These are phyloP conservation scores for Calonectria fujianensis DNA, from an alignment of 2,329 filamentous ascomycete species.

Conservation along the genomic window DNA sequence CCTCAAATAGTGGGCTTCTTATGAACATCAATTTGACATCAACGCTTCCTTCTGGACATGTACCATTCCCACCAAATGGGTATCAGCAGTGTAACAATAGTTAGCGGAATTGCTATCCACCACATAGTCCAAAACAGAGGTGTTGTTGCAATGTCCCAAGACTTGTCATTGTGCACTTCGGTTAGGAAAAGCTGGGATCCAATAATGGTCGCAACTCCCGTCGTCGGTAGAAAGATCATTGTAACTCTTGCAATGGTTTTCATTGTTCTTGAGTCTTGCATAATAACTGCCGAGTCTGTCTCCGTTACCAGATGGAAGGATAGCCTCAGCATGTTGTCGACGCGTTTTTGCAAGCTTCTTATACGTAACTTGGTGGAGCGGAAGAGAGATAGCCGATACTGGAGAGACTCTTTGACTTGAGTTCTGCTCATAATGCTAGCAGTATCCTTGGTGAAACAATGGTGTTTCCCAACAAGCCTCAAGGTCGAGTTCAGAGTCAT, in stretches of 20 bases:
- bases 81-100: background rate
- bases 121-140: background rate
- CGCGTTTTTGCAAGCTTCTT: background rate
- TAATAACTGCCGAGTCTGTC: background rate
- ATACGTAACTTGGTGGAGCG: background rate
- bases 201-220: background rate
- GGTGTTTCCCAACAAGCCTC: background rate
- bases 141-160: background rate
- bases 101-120: background rate
- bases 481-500: background rate
- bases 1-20: background rate
- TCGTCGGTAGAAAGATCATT: background rate
- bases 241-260: background rate
- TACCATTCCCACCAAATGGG: background rate
- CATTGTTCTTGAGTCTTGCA: conserved; percentile 1
- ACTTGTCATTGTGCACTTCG: background rate
- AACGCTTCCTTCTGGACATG: background rate
- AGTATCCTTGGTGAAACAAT: background rate
- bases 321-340: background rate
- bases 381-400: background rate
- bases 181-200: background rate
- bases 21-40: background rate
- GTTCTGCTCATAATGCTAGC: background rate
- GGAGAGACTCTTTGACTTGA: background rate
- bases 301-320: background rate